Evolutionary conservation across 2,329 filamentous ascomycete genomes (phyloP).

Genomic region (Colletotrichum sp.): DNA sequence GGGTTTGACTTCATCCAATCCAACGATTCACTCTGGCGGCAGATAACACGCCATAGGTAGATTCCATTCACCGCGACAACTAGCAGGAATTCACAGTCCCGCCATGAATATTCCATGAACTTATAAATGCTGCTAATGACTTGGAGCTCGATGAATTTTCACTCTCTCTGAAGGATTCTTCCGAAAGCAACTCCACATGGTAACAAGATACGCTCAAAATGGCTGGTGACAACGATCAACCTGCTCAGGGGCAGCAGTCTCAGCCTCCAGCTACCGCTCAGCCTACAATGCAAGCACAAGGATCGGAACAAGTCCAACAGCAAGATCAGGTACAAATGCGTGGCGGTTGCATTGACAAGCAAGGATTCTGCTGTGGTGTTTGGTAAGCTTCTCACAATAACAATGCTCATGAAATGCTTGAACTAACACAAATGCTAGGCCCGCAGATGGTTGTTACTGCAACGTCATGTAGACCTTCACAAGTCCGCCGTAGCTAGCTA

Average conservation of each 20-base stretch:
- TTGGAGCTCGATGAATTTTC: rapidly evolving
- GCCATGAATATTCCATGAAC: not conserved
- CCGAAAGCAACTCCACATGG: rapidly evolving
- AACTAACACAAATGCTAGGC: not conserved
- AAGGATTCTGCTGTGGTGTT: not conserved
- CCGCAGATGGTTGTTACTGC: not conserved
- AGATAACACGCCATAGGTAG: not conserved
- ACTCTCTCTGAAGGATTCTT: rapidly evolving
- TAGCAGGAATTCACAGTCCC: not conserved
- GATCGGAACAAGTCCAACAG: not conserved
- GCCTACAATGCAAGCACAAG: not conserved
- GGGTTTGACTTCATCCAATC: not conserved
- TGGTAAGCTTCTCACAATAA: not conserved
- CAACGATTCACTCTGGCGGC: not conserved
- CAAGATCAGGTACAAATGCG: not conserved
- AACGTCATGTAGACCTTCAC: not conserved
- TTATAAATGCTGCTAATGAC: not conserved
- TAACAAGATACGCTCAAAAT: not conserved
- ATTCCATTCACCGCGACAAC: not conserved
- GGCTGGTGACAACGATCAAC: not conserved
- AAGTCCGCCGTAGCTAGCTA: not conserved
- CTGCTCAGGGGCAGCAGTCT: not conserved
- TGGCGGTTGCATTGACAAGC: not conserved
- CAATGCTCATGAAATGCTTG: rapidly evolving
- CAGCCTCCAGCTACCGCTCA: rapidly evolving